Base-by-base conservation (phyloP, 192 early-diverging fungal species). In the Coemansia sp. region DNA sequence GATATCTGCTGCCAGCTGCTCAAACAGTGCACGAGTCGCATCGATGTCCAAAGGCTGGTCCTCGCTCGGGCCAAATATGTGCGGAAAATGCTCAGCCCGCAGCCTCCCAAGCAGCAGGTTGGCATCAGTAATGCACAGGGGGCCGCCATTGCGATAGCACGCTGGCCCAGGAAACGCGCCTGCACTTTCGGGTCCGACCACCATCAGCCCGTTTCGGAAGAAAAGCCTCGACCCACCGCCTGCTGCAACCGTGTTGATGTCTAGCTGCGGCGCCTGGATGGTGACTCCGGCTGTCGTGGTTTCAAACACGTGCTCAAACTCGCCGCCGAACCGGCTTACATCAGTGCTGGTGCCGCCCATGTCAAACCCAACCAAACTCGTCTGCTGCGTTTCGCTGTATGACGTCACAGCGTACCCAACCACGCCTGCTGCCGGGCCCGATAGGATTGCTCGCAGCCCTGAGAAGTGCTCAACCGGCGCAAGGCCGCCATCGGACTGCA, bases 401-500 rank as follows among this genome's bases (percentile, higher is more conserved):
- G 77, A 73, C 16, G 89, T 90, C 33, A 81, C 49, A 1, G 87
- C 86, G 44, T 86, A 89, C 27, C 91, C 96, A 19, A 99, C 93
- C 22, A 99, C 95, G 14, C 97, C 97, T 19, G 87, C 97, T 0
- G 97, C 97, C 11, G 97, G 95, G 1, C 97, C 90, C 12, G 91
- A 93, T n/a, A 97, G 81, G 42, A 98, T 94, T 1, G 95, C 94
- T 12, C 84, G 82, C 42, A 94, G 86, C 8, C 97, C 97, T 9
- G 83, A 86, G 60, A 99, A 97, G 42, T 82, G 78, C 50, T 87
- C 77, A 16, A 95, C 92, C 14, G 92, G 91, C 8, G 91, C 88
- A 2, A 99, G 76, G 0, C 97, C 97, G 44, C 97, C 97, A 67
- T 99, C 97, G 43, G 87, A 90, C 73, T 97, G 94, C 97, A 99